Base-by-base conservation (phyloP, 495 filamentous ascomycete species). In the Tuber borchii region DNA sequence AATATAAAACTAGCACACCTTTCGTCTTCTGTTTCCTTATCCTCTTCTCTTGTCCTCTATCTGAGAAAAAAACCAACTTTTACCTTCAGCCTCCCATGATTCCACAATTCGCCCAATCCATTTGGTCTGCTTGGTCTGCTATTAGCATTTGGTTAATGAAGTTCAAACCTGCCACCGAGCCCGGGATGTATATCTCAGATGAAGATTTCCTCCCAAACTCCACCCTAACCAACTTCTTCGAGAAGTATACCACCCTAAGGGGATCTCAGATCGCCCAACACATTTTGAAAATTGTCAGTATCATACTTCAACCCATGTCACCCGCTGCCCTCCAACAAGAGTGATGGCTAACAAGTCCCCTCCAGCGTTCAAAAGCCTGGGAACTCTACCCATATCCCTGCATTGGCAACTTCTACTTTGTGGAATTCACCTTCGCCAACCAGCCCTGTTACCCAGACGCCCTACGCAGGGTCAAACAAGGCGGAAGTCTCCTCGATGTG, bases 401-500 rank as follows among this genome's bases (percentile, higher is more conserved):
- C 77, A 84, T 87, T 22, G 85, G 86, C 39, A 75, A 75, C 14
- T 85, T 83, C 77, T 80, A 82, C 34, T 87, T 85, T 76, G 76
- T 87, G 14, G 80, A 84, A 73, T 82, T 86, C 43, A 80, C 78
- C 74, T 78, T 85, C 73, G 80, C 80, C 39, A 79, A 78, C n/a
- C 73, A 76, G 5, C 76, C 80, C 3, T 0, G 48, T 20, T 84
- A 85, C 81, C 69, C 75, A 39, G 70, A 71, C 5, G 71, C 85
- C 5, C 39, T 83, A 1, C 40, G 68, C 1, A 71, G 56, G 16
- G 69, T 82, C 12, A 19, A 74, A 10, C 51, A 71, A 26, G 81
- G 79, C 40, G 76, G 71, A 12, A 61, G 73, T 2, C 70, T 89
- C 40, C 83, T 89, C n/a, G 87, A 88, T 56, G 78, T 86, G 0